Percentiles rank a stretch among this genome's conserved stretches.
These are phyloP conservation scores for Alliaria petiolata DNA, from an alignment of 345 rosid genomes.

Conservation along the genomic window DNA sequence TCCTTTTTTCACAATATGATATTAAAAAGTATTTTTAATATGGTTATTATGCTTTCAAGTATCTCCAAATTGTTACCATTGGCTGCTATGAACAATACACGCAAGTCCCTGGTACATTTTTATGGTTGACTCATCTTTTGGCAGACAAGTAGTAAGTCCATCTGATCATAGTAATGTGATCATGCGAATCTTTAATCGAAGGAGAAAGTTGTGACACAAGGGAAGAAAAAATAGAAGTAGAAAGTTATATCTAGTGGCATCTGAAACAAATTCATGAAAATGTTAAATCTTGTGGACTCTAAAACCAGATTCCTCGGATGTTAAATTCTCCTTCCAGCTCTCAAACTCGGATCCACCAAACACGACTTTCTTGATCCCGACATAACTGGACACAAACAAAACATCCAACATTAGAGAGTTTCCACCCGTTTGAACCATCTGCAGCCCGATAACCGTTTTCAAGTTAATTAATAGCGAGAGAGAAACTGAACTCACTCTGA, in stretches of 20 bases:
- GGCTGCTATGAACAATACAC: neutral
- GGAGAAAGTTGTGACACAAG: too few relatives aligned
- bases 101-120: too few relatives aligned
- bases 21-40: neutral
- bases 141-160: neutral
- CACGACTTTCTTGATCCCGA: conserved; percentile 78
- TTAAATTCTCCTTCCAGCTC: conserved; percentile 74
- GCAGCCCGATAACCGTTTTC: too few relatives aligned
- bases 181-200: too few relatives aligned
- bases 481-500: conserved; percentile 54
- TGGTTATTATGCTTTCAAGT: neutral
- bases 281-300: conserved; percentile 62
- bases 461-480: neutral
- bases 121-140: neutral
- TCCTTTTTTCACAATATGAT: neutral
- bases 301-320: conserved; percentile 67
- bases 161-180: neutral
- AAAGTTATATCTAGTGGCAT: conserved; percentile 26
- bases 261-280: conserved; percentile 33
- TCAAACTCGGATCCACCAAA: conserved; percentile 86
- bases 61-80: neutral
- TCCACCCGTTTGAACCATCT: neutral
- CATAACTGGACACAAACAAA: conserved; percentile 41
- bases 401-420: neutral
- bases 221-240: too few relatives aligned